Percentiles rank a stretch among this genome's conserved stretches.
These are phyloP conservation scores for Lepidopterella palustris DNA, from an alignment of 495 filamentous ascomycete genomes.

Conservation along the genomic window DNA sequence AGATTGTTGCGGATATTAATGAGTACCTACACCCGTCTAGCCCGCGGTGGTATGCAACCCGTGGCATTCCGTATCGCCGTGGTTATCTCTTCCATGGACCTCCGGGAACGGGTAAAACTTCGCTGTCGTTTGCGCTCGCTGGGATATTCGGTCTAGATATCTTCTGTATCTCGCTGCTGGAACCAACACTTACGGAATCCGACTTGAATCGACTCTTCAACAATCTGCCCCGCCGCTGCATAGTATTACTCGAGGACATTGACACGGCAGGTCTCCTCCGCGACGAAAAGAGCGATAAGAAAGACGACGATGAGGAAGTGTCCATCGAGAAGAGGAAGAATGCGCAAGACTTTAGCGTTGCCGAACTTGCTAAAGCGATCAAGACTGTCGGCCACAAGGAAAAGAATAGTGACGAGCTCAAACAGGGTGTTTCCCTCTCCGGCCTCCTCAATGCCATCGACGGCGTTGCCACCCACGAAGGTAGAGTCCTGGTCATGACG, in stretches of 20 bases:
- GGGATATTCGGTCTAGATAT: constrained; percentile 64
- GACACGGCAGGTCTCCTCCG: constrained; percentile 67
- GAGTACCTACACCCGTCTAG: constrained; percentile 76
- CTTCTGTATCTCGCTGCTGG: constrained; percentile 61
- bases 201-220: constrained; percentile 64
- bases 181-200: constrained; percentile 61
- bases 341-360: background rate
- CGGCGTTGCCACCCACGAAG: constrained; percentile 75
- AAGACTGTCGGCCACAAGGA: constrained; percentile 11
- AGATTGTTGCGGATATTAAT: constrained; percentile 72
- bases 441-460: constrained; percentile 80
- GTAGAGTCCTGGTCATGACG: constrained; percentile 76
- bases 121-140: constrained; percentile 54
- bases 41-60: constrained; percentile 65
- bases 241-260: constrained; percentile 70
- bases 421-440: constrained; percentile 59
- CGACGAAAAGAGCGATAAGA: constrained; percentile 25
- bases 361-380: constrained; percentile 6
- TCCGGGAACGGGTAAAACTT: constrained; percentile 40
- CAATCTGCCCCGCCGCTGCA: constrained; percentile 57
- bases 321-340: constrained; percentile 9
- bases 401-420: constrained; percentile 20
- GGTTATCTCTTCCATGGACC: constrained; percentile 41
- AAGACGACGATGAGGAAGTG: constrained; percentile 5
- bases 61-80: constrained; percentile 46